Evolutionary conservation across 2,329 filamentous ascomycete genomes (phyloP), one percentile per base, ranked within the genome.

Genomic region (Corinectria fuckeliana): DNA sequence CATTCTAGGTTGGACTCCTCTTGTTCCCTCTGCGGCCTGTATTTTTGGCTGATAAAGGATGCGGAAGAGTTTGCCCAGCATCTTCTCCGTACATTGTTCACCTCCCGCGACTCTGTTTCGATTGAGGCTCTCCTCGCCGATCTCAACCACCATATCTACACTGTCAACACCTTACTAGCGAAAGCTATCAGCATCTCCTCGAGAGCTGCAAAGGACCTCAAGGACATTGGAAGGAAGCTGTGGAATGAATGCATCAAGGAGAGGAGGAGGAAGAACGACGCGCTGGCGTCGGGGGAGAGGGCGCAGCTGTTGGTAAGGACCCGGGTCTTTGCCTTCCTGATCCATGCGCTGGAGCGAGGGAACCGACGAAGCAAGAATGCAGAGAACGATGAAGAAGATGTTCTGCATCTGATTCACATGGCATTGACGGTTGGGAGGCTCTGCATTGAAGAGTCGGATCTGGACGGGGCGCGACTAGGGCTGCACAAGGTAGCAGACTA

Each of bases 171-270:
- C 21, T 42, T 71, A 2, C 26, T 56, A 1, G 42, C 60, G 10
- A 63, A 54, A 4, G 8, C 36, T 2, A n/a, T 25, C 5, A 3
- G 34, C 6, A 47, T 59, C 30, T 56, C 63, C 1, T 4, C 20
- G 14, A 58, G 45, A 7, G 54, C 21, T n/a, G 58, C 60, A 4
- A 69, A 61, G 30, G 80, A 85, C 5, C 75, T 91, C 3, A 88
- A 91, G 60, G 72, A 65, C 5, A 71, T 79, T 6, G 90, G 85
- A 3, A 85, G 83, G 0, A 77, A 78, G 21, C 75, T 92, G 7
- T 92, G 89, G 90, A 92, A 92, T 63, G 70, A 83, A 5, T 87
- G 86, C 38, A 86, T 87, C 1, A 81, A 83, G 23, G 69, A 86
- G 70, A 79, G 50, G 69, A 73, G 61, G 55, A 72, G 62, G 36